Conservation (phyloP, 169 alveolate genomes). For the Plasmodium adleri region DNA sequence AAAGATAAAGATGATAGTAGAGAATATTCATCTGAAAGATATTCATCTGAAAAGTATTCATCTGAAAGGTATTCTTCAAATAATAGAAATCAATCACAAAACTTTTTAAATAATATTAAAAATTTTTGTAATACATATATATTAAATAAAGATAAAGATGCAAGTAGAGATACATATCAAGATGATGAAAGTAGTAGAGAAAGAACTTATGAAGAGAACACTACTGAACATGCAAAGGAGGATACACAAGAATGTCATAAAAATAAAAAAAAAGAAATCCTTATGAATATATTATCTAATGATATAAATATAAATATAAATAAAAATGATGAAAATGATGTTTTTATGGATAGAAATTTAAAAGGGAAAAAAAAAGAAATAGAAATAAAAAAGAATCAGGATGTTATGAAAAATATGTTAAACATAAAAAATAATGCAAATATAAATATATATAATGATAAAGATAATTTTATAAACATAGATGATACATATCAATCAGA, state of each 20-base stretch:
- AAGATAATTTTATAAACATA: constrained; percentile 3
- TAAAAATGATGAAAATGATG: background rate
- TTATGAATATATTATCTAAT: constrained; percentile 38
- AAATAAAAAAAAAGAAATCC: constrained; percentile 49
- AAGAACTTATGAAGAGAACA: background rate
- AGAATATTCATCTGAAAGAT: too few relatives aligned
- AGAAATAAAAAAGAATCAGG: constrained; percentile 15
- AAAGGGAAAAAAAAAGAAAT: background rate
- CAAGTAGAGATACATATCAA: background rate
- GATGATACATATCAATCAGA: background rate
- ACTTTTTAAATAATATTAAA: constrained; percentile 16
- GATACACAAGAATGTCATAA: background rate
- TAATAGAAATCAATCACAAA: background rate
- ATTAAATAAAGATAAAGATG: background rate
- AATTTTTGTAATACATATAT: constrained; percentile 10
- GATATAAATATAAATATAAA: constrained; percentile 11
- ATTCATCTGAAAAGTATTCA: too few relatives aligned
- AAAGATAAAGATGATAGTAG: background rate
- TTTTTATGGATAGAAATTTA: background rate
- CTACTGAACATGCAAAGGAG: background rate
- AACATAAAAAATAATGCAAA: background rate
- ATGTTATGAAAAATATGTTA: constrained; percentile 21
- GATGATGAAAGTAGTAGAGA: too few relatives aligned
- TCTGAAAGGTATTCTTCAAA: too few relatives aligned
- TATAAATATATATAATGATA: constrained; percentile 13